Conservation (phyloP, 305 asterid species). For the Coffea humblotiana region DNA sequence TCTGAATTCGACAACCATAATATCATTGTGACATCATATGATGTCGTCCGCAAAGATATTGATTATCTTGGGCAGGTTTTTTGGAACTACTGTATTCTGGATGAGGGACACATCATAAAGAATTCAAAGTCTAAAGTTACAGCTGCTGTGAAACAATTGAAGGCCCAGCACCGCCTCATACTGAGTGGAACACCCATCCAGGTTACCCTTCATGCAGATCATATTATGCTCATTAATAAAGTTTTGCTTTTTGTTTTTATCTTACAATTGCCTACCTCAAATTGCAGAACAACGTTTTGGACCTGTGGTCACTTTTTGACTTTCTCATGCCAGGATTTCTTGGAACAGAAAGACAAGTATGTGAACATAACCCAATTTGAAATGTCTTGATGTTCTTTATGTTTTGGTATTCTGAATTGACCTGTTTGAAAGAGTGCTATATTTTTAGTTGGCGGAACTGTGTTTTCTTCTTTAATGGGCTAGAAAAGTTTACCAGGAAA, state of each 20-base stretch:
- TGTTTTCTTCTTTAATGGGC: not conserved
- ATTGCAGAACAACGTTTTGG: constrained; percentile 98
- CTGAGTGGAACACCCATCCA: constrained; percentile 99
- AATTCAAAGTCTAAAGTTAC: constrained; percentile 94
- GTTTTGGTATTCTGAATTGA: not conserved
- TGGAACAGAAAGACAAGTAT: constrained; percentile 99
- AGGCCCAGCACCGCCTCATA: constrained; percentile 95
- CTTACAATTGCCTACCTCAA: constrained; percentile 27
- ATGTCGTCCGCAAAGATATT: constrained; percentile 93
- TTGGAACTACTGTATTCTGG: constrained; percentile 97
- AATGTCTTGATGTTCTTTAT: constrained; percentile 18
- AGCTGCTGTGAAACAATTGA: constrained; percentile 90
- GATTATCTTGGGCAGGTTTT: constrained; percentile 64
- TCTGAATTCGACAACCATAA: constrained; percentile 67
- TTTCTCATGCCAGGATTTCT: constrained; percentile 99
- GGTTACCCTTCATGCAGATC: constrained; percentile 47
- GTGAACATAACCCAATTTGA: constrained; percentile 7
- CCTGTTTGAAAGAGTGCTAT: not conserved
- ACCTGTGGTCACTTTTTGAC: constrained; percentile 98
- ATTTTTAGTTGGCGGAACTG: not conserved
- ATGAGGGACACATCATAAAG: constrained; percentile 96
- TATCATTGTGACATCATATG: constrained; percentile 89
- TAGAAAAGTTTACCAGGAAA: not conserved
- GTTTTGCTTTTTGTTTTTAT: constrained; percentile 20
- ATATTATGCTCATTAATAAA: constrained; percentile 17